These are phyloP conservation scores for Fusarium virguliforme DNA, from an alignment of 2,329 filamentous ascomycete genomes.

Conservation along the genomic window DNA sequence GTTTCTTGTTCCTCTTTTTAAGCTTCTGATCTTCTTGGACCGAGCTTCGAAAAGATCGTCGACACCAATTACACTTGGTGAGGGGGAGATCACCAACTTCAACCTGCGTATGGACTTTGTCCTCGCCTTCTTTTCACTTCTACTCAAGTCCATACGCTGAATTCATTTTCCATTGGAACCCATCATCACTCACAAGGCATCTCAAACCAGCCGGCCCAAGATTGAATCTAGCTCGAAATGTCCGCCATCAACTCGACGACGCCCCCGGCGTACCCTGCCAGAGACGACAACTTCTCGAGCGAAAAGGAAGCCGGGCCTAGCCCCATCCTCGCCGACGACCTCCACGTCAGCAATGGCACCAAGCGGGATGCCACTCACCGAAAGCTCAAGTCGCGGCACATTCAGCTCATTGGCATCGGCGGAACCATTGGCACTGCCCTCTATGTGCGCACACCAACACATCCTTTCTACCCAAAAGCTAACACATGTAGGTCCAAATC, in stretches of 20 bases:
- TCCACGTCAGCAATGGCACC: not conserved
- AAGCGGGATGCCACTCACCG: constrained; percentile 61
- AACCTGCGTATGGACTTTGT: constrained; percentile 48
- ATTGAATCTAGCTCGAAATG: constrained; percentile 18
- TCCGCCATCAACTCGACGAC: constrained; percentile 42
- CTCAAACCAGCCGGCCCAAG: not conserved
- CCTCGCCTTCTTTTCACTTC: constrained; percentile 48
- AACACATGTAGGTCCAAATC: constrained; percentile 64
- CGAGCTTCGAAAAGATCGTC: not conserved
- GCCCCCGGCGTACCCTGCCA: constrained; percentile 47
- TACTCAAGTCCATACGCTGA: constrained; percentile 50
- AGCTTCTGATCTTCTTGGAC: constrained; percentile 10
- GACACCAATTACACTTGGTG: constrained; percentile 2
- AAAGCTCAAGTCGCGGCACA: constrained; percentile 70
- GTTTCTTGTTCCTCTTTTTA: constrained; percentile 15
- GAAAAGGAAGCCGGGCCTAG: constrained; percentile 21
- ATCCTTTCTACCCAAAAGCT: not conserved
- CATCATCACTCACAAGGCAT: not conserved
- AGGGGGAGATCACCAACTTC: not conserved
- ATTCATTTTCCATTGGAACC: not conserved
- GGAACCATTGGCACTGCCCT: constrained; percentile 76
- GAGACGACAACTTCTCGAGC: constrained; percentile 42
- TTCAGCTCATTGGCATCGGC: constrained; percentile 75
- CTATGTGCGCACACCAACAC: constrained; percentile 60
- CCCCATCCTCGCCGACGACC: constrained; percentile 6